Conservation (phyloP, 305 asterid species). For the Fraxinus albicans region DNA sequence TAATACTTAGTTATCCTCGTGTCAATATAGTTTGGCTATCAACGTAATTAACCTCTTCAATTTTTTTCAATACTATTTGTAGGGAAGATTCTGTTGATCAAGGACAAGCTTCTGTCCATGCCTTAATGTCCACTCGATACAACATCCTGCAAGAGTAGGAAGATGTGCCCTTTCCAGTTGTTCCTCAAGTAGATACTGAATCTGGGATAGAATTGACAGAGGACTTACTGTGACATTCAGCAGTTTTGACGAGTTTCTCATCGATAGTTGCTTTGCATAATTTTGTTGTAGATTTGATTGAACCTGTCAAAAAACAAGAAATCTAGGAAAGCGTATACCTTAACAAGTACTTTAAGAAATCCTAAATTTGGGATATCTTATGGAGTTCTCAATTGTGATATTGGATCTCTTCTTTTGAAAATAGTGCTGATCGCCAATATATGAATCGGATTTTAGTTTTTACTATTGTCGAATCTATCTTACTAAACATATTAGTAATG, state of each 20-base stretch:
- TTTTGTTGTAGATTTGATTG: background rate
- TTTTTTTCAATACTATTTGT: background rate
- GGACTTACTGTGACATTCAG: background rate
- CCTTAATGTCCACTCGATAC: background rate
- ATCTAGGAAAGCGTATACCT: background rate
- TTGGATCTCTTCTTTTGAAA: background rate
- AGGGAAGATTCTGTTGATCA: background rate
- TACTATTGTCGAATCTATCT: background rate
- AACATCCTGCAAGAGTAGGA: background rate
- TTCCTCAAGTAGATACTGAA: background rate
- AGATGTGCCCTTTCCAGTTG: background rate
- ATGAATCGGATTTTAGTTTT: background rate
- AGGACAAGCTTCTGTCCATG: background rate
- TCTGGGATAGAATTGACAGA: background rate
- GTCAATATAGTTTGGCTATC: background rate
- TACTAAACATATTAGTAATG: background rate
- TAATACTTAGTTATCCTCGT: background rate
- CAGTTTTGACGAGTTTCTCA: background rate
- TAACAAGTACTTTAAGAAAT: background rate
- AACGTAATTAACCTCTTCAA: background rate
- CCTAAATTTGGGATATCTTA: background rate
- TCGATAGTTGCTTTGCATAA: background rate
- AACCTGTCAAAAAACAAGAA: background rate
- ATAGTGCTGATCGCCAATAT: background rate
- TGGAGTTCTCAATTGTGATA: background rate